Base-by-base conservation (phyloP, 2,329 filamentous ascomycete genomes). In the Pseudomassariella vexata region DNA sequence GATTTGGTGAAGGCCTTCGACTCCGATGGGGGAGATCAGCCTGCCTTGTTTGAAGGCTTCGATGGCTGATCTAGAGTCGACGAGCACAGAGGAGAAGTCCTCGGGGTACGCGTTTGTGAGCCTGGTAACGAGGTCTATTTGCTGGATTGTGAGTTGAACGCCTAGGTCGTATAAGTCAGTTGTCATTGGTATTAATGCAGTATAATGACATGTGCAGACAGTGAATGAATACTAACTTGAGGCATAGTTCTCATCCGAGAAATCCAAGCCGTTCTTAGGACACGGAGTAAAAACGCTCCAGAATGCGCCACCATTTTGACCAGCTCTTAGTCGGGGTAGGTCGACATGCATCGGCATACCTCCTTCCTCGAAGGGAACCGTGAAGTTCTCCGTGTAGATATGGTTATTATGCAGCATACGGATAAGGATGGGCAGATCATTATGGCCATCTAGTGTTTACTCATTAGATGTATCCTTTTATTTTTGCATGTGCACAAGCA, bases 1-100 rank as follows among this genome's bases (percentile, higher is more conserved):
- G 46, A 96, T 94, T 49, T 95, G 90, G 53, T 96, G 90, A 6
- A 95, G 72, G 4, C 90, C 90, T 61, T 95, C 88, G 32, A 94
- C 77, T 3, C 82, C 85, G 4, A 90, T 62, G 0, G 85, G 84
- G 1, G 84, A 89, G 48, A 92, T 83, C 30, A 94, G 66, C 46
- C 75, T 75, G 42, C 72, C 71, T 17, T 66, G 44, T 30, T 62
- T 62, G 55, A 85, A 85, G 17, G 77, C 76, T 2, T 66, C 53
- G 22, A 79, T 52, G 4, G 84, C 85, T 19, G 73, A 70, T 28
- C 65, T 66, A 44, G 76, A 76, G 47, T 79, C 73, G 1, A 72
- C 28, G 23, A 14, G 57, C 1, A 72, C 63, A 0, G 73, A 70
- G 2, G 85, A 85, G 57, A 94, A 88, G 45, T 79, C 42, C 1